Percentiles rank a stretch among this genome's conserved stretches.
These are phyloP conservation scores for Bigelowiella natans DNA, from an alignment of 78 protist genomes.

Conservation along the genomic window DNA sequence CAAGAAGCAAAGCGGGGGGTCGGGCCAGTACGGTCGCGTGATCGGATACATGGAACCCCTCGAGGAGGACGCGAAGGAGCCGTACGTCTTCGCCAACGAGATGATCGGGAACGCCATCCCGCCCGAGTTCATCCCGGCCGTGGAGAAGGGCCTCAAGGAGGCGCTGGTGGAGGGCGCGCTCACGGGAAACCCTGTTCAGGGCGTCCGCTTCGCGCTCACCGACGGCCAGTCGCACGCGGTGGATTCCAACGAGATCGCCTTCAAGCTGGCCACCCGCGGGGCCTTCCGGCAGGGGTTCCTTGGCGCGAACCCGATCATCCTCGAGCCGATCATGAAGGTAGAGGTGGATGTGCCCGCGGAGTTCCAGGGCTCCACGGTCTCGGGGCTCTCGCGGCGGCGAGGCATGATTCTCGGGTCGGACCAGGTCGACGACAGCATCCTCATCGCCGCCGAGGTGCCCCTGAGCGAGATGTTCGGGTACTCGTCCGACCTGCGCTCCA, in stretches of 20 bases:
- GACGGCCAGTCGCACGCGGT: conserved; percentile 70
- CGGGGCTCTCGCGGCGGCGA: neutral
- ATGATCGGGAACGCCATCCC: conserved; percentile 72
- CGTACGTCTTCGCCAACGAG: conserved; percentile 47
- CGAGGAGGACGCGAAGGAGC: conserved; percentile 5
- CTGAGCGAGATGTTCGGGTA: conserved; percentile 84
- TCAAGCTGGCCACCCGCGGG: conserved; percentile 59
- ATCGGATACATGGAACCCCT: conserved; percentile 62
- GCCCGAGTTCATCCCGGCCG: conserved; percentile 59
- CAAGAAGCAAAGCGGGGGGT: conserved; percentile 90
- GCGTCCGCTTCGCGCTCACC: conserved; percentile 6
- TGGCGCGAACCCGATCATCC: conserved; percentile 47
- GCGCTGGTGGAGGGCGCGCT: neutral
- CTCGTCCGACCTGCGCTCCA: conserved; percentile 73
- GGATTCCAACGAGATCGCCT: conserved; percentile 85
- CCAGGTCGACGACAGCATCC: too few relatives aligned
- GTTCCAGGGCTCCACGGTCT: conserved; percentile 49
- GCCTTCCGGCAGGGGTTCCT: conserved; percentile 31
- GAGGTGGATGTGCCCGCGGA: conserved; percentile 70
- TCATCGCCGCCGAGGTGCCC: conserved; percentile 66
- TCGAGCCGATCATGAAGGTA: conserved; percentile 84
- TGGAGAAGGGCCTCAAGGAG: conserved; percentile 31
- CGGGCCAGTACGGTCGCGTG: conserved; percentile 85
- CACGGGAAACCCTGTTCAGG: neutral
- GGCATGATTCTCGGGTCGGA: too few relatives aligned